A percentile compares a stretch with the other conserved stretches of the same genome.
Evolutionary conservation across 2,329 filamentous ascomycete species (phyloP).

Genomic region (Cylindrodendrum hubeiense): DNA sequence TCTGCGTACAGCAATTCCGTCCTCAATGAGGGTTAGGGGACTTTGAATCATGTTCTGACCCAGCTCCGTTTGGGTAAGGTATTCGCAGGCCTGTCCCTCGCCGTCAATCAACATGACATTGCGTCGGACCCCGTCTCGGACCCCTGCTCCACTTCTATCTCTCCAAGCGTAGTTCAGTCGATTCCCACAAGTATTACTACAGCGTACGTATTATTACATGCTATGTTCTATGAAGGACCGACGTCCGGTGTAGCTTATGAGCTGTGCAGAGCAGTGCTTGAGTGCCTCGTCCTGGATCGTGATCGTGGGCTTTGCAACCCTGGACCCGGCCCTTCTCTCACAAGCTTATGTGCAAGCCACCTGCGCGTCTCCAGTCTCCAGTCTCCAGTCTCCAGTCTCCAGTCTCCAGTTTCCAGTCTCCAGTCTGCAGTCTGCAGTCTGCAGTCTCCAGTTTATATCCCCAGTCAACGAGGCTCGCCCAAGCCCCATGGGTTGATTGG

Average conservation of each 20-base stretch:
- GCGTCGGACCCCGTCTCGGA: slow-evolving; percentile 3
- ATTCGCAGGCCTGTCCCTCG: slow-evolving; percentile 7
- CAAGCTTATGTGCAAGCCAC: slow-evolving; percentile 15
- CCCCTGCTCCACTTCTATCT: slow-evolving; percentile 15
- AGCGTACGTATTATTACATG: background rate
- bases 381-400: slow-evolving; percentile 14
- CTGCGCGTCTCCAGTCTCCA: background rate
- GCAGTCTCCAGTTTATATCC: slow-evolving; percentile 13
- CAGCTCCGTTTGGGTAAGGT: slow-evolving; percentile 14
- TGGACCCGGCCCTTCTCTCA: slow-evolving; percentile 5
- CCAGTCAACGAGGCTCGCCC: slow-evolving; percentile 23
- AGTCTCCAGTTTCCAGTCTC: slow-evolving; percentile 12
- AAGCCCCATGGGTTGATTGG: slow-evolving; percentile 34
- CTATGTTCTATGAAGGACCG: background rate
- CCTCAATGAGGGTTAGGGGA: slow-evolving; percentile 24
- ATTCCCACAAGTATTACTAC: background rate
- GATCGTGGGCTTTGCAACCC: slow-evolving; percentile 1
- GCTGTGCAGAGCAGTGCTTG: background rate
- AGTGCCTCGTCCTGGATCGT: slow-evolving; percentile 8
- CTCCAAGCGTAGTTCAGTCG: background rate
- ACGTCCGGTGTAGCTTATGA: background rate
- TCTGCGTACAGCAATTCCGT: slow-evolving; percentile 2
- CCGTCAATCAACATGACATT: slow-evolving; percentile 17
- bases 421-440: background rate
- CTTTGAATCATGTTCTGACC: slow-evolving; percentile 1